Conservation (phyloP, 768 basidiomycete genomes). For the Macrocybe gigantea region DNA sequence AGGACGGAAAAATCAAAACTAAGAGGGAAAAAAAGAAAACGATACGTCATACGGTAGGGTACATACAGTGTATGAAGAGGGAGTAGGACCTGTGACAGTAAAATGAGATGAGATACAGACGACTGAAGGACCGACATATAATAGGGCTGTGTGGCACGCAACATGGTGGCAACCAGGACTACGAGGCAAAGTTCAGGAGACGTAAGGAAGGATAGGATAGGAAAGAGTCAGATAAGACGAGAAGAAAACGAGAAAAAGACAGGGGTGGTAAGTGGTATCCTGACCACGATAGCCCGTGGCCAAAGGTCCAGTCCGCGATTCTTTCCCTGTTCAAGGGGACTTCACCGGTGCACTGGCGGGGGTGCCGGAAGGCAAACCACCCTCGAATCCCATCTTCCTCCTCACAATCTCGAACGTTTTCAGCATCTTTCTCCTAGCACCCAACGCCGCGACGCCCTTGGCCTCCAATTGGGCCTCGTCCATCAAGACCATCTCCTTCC, state of each 20-base stretch:
- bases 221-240: not conserved
- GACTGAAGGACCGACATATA: constrained; percentile 1
- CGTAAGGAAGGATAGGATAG: not conserved
- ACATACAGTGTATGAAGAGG: constrained; percentile 1
- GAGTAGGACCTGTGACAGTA: constrained; percentile 5
- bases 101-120: constrained; percentile 7
- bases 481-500: constrained; percentile 94
- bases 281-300: constrained; percentile 4
- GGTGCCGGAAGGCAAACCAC: constrained; percentile 23
- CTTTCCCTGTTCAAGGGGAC: constrained; percentile 10
- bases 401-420: constrained; percentile 89
- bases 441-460: constrained; percentile 96
- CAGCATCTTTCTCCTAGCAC: constrained; percentile 95
- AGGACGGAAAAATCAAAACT: not conserved
- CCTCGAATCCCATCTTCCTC: constrained; percentile 86
- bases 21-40: too few species aligned
- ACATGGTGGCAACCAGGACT: too few species aligned
- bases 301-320: constrained; percentile 3
- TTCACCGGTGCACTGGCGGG: constrained; percentile 16
- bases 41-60: not conserved
- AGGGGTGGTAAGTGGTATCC: constrained; percentile 12
- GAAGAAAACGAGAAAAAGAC: constrained; percentile 2
- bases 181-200: not conserved
- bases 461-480: constrained; percentile 84
- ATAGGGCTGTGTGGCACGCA: not conserved